Evolutionary conservation across 2,329 filamentous ascomycete species (phyloP), one percentile per base, ranked within the genome.

Genomic region (Sarocladium strictum): DNA sequence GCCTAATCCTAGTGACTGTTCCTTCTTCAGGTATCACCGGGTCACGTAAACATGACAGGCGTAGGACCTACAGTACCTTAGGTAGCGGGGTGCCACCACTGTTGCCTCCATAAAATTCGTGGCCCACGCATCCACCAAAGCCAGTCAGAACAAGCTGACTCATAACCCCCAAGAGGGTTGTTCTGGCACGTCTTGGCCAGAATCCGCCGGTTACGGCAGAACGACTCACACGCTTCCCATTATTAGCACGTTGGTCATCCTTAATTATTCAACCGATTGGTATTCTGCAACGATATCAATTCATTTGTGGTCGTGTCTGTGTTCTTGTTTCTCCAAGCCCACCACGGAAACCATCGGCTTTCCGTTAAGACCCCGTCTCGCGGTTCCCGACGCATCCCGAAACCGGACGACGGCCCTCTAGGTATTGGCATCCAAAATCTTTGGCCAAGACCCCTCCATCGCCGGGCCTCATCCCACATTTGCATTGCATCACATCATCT

Each of bases 401-500:
- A 10, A 47, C 43, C 43, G 43, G 43, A 47, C 43, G 19, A 47
- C 43, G n/a, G 23, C 43, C n/a, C 9, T 23, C 19, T 17, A n/a
- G n/a, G n/a, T n/a, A 23, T 43, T 27, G 29, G 43, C 43, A 47
- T n/a, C 43, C n/a, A 23, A 47, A 47, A 27, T 27, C 43, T 47
- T 23, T 47, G 19, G 43, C 23, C 24, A 26, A 47, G 29, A 47
- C 23, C 43, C 43, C 43, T 29, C 24, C 43, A 26, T 27, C n/a
- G 9, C 24, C 7, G 43, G 21, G 23, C 43, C 24, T 47, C 43
- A 47, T 27, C 43, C 43, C 43, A 15, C 43, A 15, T 47, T n/a
- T 17, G 43, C 43, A 47, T 29, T 17, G 43, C 43, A 29, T 47
- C 43, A 47, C 43, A 47, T 27, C 43, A 21, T 47, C 21, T 47